Base-by-base conservation (phyloP, 768 basidiomycete species). In the Russula abietina region DNA sequence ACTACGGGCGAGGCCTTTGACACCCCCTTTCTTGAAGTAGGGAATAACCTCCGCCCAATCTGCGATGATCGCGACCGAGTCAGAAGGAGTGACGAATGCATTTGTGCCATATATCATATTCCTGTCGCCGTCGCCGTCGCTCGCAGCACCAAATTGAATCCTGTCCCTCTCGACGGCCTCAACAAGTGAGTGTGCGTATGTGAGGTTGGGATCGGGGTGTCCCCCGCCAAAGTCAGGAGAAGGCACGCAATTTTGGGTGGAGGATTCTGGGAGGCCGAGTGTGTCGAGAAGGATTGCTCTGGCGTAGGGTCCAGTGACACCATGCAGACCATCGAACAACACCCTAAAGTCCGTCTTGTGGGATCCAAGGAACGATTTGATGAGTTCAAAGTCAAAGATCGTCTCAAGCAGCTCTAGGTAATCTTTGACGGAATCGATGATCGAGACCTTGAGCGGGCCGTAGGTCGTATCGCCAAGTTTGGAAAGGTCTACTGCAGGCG, bases 21-120 rank as follows among this genome's bases (percentile, higher is more conserved):
- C 83, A 50, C 96, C 96, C 38, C 85, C 84, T 69, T 86, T 81
- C 74, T 89, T 87, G 81, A 95, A 96, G 79, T 95, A 95, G 12
- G 93, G 93, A 68, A 95, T 94, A 59, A 81, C 80, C 61, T 94
- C 84, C 16, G 91, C 92, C 92, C 93, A 98, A 75, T 98, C 88
- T 36, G 97, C 97, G 71, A 99, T 99, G 79, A 99, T 93, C 30
- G 97, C 97, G 62, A 99, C 96, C 10, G 92, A 95, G 76, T 99
- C 97, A 9, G 88, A 91, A 17, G 97, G 97, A 12, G 96, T 98
- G 66, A 99, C 97, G 74, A 99, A 99, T 50, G 97, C 97, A 65
- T 90, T 89, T 73, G 90, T 89, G 69, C 97, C 97, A 75, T 99
- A 99, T 72, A 99, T 98, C 97, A 99, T 98, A 80, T 99, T 98